Evolutionary conservation across 2,329 filamentous ascomycete genomes (phyloP).

Genomic region (Pseudogymnoascus sp.): DNA sequence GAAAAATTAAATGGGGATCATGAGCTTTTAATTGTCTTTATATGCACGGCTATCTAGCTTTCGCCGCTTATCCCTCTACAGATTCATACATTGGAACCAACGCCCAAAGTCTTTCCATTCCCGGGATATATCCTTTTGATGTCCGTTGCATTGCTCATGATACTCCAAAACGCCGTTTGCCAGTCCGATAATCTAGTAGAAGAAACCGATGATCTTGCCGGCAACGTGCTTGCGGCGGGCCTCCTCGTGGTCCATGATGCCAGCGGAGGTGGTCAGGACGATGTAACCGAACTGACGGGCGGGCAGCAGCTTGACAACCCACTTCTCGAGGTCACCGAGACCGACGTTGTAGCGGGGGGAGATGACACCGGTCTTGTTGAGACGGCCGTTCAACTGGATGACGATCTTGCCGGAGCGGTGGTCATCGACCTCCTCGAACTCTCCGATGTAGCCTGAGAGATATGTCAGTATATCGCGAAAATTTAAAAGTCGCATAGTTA

Average conservation of each 20-base stretch:
- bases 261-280: slow-evolving; percentile 96
- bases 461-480: slow-evolving; percentile 76
- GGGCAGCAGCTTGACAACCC: slow-evolving; percentile 97
- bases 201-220: slow-evolving; percentile 99
- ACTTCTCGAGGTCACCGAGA: slow-evolving; percentile 97
- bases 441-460: slow-evolving; percentile 85
- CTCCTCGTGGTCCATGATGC: slow-evolving; percentile 99
- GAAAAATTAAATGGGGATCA: slow-evolving; percentile 20
- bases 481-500: slow-evolving; percentile 91
- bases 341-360: slow-evolving; percentile 99
- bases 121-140: slow-evolving; percentile 20
- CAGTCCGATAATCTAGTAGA: slow-evolving; percentile 65
- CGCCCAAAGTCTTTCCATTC: slow-evolving; percentile 6
- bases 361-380: slow-evolving; percentile 99
- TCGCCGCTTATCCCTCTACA: slow-evolving; percentile 14
- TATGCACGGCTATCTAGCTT: slow-evolving; percentile 29
- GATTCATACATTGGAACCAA: slow-evolving; percentile 7
- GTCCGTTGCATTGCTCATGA: slow-evolving; percentile 23
- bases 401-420: slow-evolving; percentile 99
- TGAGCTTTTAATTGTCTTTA: slow-evolving; percentile 30
- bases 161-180: slow-evolving; percentile 25
- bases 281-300: slow-evolving; percentile 99
- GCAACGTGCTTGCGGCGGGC: slow-evolving; percentile 97
- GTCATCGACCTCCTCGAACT: slow-evolving; percentile 99
- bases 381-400: slow-evolving; percentile 96